Conservation (phyloP, 352 stramenopile species). For the Peronospora destructor region DNA sequence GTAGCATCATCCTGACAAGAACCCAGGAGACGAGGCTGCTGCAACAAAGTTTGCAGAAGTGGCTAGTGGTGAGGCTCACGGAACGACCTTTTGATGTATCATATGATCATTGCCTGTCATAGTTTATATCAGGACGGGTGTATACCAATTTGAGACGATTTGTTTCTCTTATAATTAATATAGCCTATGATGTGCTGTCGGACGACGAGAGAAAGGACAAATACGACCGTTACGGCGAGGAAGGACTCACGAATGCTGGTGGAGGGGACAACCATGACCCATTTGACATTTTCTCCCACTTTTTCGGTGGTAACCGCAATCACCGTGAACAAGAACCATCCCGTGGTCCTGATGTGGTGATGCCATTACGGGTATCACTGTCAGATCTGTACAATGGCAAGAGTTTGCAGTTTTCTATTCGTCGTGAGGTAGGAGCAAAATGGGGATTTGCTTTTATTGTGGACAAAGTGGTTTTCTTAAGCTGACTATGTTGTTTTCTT, state of each 20-base stretch:
- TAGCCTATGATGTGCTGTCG: conserved; percentile 88
- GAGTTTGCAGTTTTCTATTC: conserved; percentile 90
- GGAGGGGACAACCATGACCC: conserved; percentile 57
- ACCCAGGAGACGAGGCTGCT: conserved; percentile 77
- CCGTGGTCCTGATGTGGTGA: conserved; percentile 60
- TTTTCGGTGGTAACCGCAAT: conserved; percentile 47
- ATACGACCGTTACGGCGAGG: conserved; percentile 89
- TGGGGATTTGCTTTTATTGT: neutral
- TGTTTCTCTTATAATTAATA: neutral
- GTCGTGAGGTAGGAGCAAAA: conserved; percentile 44
- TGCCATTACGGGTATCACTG: conserved; percentile 91
- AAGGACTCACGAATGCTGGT: conserved; percentile 58
- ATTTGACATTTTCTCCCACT: conserved; percentile 79
- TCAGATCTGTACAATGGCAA: conserved; percentile 96
- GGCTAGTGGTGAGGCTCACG: conserved; percentile 36
- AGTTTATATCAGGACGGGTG: neutral
- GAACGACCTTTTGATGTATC: too few relatives aligned
- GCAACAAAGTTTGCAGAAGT: conserved; percentile 86
- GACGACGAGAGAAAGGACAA: conserved; percentile 84
- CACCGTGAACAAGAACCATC: conserved; percentile 47
- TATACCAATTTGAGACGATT: too few relatives aligned
- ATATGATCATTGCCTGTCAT: too few relatives aligned
- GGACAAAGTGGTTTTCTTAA: neutral
- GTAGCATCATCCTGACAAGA: conserved; percentile 87
- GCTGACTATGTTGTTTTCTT: neutral